Evolutionary conservation across 306 rosid genomes (phyloP).

Genomic region (Malus domestica): ASM211411v1 NC_041804.1:6534001-6534500

Average conservation of each 20-base stretch:
- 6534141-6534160: slow-evolving; percentile 52
- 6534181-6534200: slow-evolving; percentile 67
- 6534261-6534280: slow-evolving; percentile 36
- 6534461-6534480: no score
- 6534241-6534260: slow-evolving; percentile 19
- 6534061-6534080: slow-evolving; percentile 56
- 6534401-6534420: slow-evolving; percentile 41
- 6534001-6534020: slow-evolving; percentile 60
- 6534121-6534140: slow-evolving; percentile 66
- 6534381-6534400: slow-evolving; percentile 14
- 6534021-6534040: slow-evolving; percentile 46
- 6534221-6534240: slow-evolving; percentile 47
- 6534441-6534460: no score
- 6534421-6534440: no score
- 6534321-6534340: slow-evolving; percentile 62
- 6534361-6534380: slow-evolving; percentile 18
- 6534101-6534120: slow-evolving; percentile 33
- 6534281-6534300: slow-evolving; percentile 52
- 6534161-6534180: slow-evolving; percentile 39
- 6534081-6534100: slow-evolving; percentile 51
- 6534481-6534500: no score
- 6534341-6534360: slow-evolving; percentile 29
- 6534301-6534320: slow-evolving; percentile 52
- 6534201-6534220: slow-evolving; percentile 33
- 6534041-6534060: slow-evolving; percentile 56